Base-by-base conservation (phyloP, 352 stramenopile species). In the Blastocystis sp. region DNA sequence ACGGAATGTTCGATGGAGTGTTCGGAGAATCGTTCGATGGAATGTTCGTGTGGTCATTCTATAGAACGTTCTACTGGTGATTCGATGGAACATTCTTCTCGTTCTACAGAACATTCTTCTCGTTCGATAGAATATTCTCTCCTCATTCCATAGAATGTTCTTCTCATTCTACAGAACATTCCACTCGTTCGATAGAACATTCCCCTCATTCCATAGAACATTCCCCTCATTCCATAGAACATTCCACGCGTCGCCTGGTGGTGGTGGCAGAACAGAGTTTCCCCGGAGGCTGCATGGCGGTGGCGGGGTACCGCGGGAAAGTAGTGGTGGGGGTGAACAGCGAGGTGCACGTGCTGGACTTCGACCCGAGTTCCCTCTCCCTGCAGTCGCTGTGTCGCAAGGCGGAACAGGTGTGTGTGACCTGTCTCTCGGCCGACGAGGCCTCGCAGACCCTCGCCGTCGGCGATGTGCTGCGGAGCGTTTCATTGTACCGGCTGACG, bases 321-420 rank as follows among this genome's bases (percentile, higher is more conserved):
- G 40, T 81, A 8, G 40, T 65, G 9, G 46, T 14, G 14, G 69
- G 69, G 7, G 46, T 81, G 18, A 64, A 64, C 16, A 65, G 69
- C 40, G 69, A 81, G 69, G 0, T 81, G 2, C 69, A 81, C n/a
- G 46, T 81, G 21, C 63, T 64, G 29, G 69, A 81, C 46, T 29
- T 81, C 3, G 51, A 81, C 36, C 29, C 44, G 4, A 14, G 11
- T 0, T 24, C 6, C 0, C 42, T 57, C 3, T 32, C n/a, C 1
- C 21, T 81, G 0, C 32, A n/a, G 44, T 32, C 32, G 48, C 32
- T 81, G 4, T 40, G 24, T 11, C 61, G 40, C n/a, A n/a, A 64
- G 36, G 32, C 56, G 36, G 69, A 24, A 14, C 36, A 51, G 11
- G 56, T 81, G 4, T 61, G n/a, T 27, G 42, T 81, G 4, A 81